Percentiles rank a stretch among this genome's conserved stretches.
These are phyloP conservation scores for Rhododendron vialii DNA, from an alignment of 148 eudicot species.

Conservation along the genomic window DNA sequence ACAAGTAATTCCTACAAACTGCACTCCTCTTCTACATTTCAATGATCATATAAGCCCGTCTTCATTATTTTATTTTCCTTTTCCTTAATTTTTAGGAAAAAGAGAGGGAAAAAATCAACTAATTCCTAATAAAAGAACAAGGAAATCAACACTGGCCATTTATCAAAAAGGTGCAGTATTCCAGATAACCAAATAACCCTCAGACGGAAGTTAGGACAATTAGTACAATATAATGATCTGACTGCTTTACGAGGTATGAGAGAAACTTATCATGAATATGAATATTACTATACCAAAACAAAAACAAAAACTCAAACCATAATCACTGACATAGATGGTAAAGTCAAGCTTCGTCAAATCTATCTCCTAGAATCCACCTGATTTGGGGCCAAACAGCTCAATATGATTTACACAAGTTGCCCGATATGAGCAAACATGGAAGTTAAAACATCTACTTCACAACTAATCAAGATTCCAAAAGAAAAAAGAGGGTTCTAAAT, in stretches of 20 bases:
- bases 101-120: not conserved
- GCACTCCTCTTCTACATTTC: not conserved
- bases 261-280: not conserved
- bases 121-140: not conserved
- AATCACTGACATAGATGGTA: not conserved
- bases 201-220: not conserved
- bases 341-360: not conserved
- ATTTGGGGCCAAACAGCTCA: not conserved
- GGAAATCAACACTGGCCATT: not conserved
- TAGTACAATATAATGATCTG: not conserved
- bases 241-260: not conserved
- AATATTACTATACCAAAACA: not conserved
- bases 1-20: not conserved
- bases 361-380: not conserved
- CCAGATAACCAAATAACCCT: not conserved
- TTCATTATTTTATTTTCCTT: not conserved
- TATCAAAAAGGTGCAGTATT: not conserved
- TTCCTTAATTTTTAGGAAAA: not conserved
- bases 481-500: not conserved
- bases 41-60: not conserved
- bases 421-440: not conserved
- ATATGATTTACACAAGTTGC: not conserved
- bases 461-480: not conserved
- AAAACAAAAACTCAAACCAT: not conserved
- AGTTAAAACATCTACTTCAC: not conserved